Evolutionary conservation across 2,329 filamentous ascomycete genomes (phyloP).

Genomic region (Exophiala lecanii-corni): DNA sequence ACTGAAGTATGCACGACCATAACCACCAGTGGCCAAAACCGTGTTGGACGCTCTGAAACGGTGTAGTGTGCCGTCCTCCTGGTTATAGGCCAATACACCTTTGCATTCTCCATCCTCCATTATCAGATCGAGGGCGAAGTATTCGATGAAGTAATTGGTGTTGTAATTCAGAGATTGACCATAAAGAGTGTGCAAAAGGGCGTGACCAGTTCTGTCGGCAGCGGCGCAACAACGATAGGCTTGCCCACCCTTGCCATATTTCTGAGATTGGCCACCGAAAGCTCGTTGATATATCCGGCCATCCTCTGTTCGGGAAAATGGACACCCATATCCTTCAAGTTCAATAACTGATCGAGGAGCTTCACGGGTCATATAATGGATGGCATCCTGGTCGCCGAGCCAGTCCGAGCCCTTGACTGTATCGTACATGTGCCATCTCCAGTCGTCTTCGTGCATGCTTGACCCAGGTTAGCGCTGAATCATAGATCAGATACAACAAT

Average conservation of each 20-base stretch:
- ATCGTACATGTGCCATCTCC: constrained; percentile 59
- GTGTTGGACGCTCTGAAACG: constrained; percentile 96
- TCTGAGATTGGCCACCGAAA: constrained; percentile 94
- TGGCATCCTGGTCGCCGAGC: constrained; percentile 57
- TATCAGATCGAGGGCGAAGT: constrained; percentile 92
- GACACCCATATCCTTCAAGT: constrained; percentile 94
- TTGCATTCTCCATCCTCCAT: constrained; percentile 98
- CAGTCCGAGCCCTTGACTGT: constrained; percentile 57
- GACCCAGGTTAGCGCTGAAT: constrained; percentile 13
- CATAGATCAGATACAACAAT: neutral
- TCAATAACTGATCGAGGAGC: constrained; percentile 52
- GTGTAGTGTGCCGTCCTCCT: constrained; percentile 96
- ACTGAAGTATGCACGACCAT: constrained; percentile 96
- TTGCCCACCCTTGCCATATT: constrained; percentile 94
- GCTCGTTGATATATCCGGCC: constrained; percentile 98
- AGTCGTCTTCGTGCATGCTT: constrained; percentile 52
- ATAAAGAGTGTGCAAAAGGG: constrained; percentile 96
- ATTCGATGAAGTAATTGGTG: constrained; percentile 99
- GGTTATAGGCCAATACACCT: constrained; percentile 95
- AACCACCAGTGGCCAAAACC: constrained; percentile 92
- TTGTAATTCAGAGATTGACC: constrained; percentile 95
- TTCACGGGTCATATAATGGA: constrained; percentile 57
- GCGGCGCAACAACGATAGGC: constrained; percentile 96
- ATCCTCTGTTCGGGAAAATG: constrained; percentile 87
- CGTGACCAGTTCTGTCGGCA: constrained; percentile 94